Conservation (phyloP, 441 rosid genomes). For the Gossypium davidsonii region DNA sequence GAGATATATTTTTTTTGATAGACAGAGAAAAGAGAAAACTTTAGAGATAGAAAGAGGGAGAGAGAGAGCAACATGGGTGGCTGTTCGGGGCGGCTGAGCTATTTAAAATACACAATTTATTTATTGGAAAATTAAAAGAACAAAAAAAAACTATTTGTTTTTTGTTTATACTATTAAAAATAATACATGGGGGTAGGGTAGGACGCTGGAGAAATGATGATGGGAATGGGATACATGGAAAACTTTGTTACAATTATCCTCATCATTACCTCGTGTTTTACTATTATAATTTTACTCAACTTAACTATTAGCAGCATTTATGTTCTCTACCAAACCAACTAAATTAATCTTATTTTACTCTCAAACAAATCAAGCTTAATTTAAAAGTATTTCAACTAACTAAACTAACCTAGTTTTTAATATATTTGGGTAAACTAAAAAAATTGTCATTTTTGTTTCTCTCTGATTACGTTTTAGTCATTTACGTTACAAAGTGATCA, state of each 20-base stretch:
- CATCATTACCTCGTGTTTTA: no score
- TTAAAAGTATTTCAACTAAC: no score
- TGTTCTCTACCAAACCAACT: no score
- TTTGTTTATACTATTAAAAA: neutral
- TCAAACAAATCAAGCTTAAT: no score
- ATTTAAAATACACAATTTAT: slow-evolving; percentile 34
- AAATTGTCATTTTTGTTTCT: no score
- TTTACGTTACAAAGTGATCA: no score
- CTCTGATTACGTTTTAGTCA: no score
- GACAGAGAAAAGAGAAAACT: slow-evolving; percentile 25
- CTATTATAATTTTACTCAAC: no score
- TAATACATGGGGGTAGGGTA: neutral
- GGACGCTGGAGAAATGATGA: neutral
- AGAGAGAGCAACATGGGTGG: slow-evolving; percentile 53
- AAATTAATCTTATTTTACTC: no score
- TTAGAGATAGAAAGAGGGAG: neutral
- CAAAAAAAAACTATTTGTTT: neutral
- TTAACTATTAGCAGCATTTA: no score
- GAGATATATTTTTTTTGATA: slow-evolving; percentile 16
- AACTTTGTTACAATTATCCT: neutral
- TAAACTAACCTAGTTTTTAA: no score
- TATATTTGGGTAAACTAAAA: no score
- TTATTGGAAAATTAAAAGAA: neutral
- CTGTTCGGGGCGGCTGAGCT: slow-evolving; percentile 63
- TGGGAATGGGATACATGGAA: neutral